Percentiles rank a stretch among this genome's conserved stretches.
These are phyloP conservation scores for Leishmania mexicana DNA, from an alignment of 208 protist species.

Conservation along the genomic window DNA sequence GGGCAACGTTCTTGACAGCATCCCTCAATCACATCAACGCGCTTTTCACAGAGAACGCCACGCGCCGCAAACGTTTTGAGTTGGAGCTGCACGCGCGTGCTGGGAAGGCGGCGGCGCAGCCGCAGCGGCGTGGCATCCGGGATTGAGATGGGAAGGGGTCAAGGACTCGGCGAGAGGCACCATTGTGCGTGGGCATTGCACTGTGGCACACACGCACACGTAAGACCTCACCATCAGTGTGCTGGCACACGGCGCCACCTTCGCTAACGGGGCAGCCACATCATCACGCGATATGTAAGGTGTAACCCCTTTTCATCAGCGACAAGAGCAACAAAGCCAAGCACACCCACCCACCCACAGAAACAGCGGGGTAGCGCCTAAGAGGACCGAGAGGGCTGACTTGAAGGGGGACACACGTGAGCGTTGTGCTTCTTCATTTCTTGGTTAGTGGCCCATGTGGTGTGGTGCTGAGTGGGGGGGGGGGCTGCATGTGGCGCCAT, in stretches of 20 bases:
- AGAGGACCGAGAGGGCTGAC: neutral
- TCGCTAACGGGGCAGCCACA: neutral
- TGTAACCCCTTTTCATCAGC: neutral
- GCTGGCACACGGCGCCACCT: neutral
- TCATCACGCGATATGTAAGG: neutral
- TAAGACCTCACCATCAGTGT: neutral
- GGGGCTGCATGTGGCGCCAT: neutral
- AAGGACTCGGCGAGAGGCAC: neutral
- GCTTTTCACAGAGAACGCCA: conserved; percentile 65
- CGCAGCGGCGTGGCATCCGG: neutral
- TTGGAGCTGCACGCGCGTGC: conserved; percentile 15
- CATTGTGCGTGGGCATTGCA: neutral
- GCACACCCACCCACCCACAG: neutral
- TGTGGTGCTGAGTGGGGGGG: neutral
- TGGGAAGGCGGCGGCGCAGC: neutral
- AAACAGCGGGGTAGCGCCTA: too few relatives aligned
- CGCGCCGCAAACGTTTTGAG: conserved; percentile 52
- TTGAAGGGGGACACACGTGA: neutral
- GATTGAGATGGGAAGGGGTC: neutral
- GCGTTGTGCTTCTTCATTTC: neutral
- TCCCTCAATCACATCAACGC: conserved; percentile 51
- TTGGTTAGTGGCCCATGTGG: neutral
- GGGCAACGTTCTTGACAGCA: conserved; percentile 40
- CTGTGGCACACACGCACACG: conserved; percentile 1
- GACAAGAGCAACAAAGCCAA: neutral